Percentiles rank a stretch among this genome's conserved stretches.
Conservation (phyloP, 805 yeast genomes). For the Debaryomyces maramus region DNA sequence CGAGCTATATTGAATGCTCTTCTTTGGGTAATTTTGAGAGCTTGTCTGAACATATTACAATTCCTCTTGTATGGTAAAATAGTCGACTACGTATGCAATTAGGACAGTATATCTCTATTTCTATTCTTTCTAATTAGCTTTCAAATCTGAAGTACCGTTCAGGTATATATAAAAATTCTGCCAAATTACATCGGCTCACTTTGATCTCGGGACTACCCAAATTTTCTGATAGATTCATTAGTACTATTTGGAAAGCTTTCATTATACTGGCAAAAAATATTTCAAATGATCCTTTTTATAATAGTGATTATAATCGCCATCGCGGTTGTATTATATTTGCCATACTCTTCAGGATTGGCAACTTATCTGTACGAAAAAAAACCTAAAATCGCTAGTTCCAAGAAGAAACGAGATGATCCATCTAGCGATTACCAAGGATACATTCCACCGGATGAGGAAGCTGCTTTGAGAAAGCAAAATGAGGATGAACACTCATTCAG, state of each 20-base stretch:
- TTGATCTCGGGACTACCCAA: no score
- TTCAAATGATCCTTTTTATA: no score
- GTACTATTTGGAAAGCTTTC: no score
- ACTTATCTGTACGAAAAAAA: slow-evolving; percentile 33
- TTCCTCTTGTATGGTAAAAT: no score
- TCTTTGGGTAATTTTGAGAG: neutral
- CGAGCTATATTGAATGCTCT: neutral
- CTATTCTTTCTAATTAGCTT: no score
- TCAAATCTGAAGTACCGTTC: no score
- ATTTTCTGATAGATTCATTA: no score
- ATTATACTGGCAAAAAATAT: neutral
- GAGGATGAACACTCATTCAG: slow-evolving; percentile 11
- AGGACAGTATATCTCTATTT: no score
- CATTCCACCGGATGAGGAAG: slow-evolving; percentile 41
- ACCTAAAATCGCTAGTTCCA: slow-evolving; percentile 1
- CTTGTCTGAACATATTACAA: neutral
- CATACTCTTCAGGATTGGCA: slow-evolving; percentile 52
- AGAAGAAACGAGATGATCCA: neutral
- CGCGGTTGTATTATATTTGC: slow-evolving; percentile 43
- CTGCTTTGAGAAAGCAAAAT: slow-evolving; percentile 9
- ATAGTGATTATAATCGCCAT: slow-evolving; percentile 46
- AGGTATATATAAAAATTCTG: no score
- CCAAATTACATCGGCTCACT: no score
- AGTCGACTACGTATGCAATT: no score
- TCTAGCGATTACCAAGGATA: slow-evolving; percentile 27